Evolutionary conservation across 352 stramenopile species (phyloP), one percentile per base, ranked within the genome.

Genomic region (Globisporangium solare): DNA sequence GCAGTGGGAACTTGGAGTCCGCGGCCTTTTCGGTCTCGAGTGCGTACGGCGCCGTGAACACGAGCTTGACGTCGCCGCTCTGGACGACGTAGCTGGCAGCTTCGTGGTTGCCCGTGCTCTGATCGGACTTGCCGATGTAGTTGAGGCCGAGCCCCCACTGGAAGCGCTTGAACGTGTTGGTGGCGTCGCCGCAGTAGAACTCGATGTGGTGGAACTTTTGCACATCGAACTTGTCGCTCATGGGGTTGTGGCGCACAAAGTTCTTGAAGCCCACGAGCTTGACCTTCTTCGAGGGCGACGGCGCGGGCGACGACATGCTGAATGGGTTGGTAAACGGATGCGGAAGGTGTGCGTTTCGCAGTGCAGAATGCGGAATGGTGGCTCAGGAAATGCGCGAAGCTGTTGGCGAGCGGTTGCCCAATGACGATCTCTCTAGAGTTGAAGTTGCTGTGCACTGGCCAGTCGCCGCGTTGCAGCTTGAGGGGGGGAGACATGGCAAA

Each of bases 41-140:
- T 57, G 71, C 74, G 69, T 97, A 97, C 18, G 89, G 89, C 18
- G 89, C 89, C 52, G 88, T 96, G 73, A 96, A 94, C 40, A 94
- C 79, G 53, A 97, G 74, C 50, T 73, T 81, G 43, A 96, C 65
- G 7, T 95, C 76, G 57, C 77, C 71, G 51, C 80, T 94, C 51
- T 87, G 70, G 27, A 94, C 64, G 47, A 95, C 85, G 69, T 96
- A 95, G 71, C 77, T 94, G 27, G 86, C 86, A 61, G 80, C 89
- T 50, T 75, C 56, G 63, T 90, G 81, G 74, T 96, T 96, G 55
- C 85, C 86, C 54, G 88, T 95, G 61, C 78, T 93, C 67, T 91
- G 76, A 73, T 94, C 82, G 40, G 81, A 89, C 71, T 95, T 93
- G 64, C 63, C 85, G 18, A 92, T 76, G 39, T 85, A 67, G 40